A percentile compares a stretch with the other conserved stretches of the same genome.
Conservation (phyloP, 805 yeast species). For the Candida ovalis region DNA sequence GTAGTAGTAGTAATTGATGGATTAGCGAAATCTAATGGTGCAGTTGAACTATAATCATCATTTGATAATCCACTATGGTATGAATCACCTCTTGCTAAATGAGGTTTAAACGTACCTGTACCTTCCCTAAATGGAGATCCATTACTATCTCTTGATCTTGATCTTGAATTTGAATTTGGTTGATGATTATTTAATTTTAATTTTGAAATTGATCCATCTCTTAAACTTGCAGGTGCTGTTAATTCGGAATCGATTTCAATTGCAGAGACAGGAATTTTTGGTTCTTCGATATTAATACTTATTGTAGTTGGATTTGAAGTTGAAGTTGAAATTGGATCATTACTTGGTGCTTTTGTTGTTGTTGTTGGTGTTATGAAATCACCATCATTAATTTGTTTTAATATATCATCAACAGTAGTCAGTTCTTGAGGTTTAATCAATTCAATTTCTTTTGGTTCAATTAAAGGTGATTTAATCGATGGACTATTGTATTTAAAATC, state of each 20-base stretch:
- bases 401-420: constrained; percentile 29
- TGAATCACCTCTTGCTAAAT: constrained; percentile 75
- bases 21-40: constrained; percentile 32
- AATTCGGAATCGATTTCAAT: constrained; percentile 35
- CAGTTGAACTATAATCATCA: constrained; percentile 33
- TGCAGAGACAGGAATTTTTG: constrained; percentile 32
- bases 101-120: constrained; percentile 43
- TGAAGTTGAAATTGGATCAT: too few species aligned
- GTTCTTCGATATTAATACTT: constrained; percentile 12
- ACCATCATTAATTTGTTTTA: constrained; percentile 32
- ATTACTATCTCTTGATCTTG: constrained; percentile 16
- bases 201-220: constrained; percentile 39
- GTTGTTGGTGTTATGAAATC: constrained; percentile 1
- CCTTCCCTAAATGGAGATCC: constrained; percentile 27
- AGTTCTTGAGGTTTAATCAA: constrained; percentile 23
- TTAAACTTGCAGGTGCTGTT: constrained; percentile 43
- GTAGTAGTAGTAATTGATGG: constrained; percentile 16
- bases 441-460: constrained; percentile 10
- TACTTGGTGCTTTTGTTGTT: neutral
- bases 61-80: constrained; percentile 55
- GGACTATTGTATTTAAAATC: constrained; percentile 16
- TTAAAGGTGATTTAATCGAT: constrained; percentile 5
- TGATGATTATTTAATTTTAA: constrained; percentile 16
- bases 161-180: too few species aligned
- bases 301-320: too few species aligned